Conservation (phyloP, 768 basidiomycete genomes). For the Boletales sp. region DNA sequence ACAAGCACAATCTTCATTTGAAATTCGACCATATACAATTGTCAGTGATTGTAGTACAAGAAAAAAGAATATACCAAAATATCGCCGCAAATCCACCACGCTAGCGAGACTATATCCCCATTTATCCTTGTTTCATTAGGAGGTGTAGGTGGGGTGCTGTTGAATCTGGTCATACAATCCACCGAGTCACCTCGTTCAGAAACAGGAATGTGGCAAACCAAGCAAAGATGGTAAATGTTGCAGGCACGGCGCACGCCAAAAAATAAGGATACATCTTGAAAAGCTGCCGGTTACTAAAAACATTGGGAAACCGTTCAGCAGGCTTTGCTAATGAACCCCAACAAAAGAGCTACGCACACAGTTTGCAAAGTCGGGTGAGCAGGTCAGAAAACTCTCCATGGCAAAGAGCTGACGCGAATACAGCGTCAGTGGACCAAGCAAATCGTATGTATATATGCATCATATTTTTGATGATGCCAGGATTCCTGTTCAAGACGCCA, state of each 20-base stretch:
- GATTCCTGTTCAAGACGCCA: slow-evolving; percentile 68
- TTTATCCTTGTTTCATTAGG: slow-evolving; percentile 3
- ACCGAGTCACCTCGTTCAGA: slow-evolving; percentile 49
- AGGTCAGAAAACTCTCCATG: background rate
- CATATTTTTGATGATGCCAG: slow-evolving; percentile 72
- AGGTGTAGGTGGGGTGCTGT: slow-evolving; percentile 2
- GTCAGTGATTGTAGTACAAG: too few relatives aligned
- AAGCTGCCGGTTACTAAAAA: slow-evolving; percentile 56
- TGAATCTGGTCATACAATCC: slow-evolving; percentile 19
- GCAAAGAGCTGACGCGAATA: slow-evolving; percentile 38
- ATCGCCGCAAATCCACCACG: too few relatives aligned
- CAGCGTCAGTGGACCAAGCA: slow-evolving; percentile 43
- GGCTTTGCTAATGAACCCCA: slow-evolving; percentile 68
- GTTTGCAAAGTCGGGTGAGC: background rate
- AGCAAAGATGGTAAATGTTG: slow-evolving; percentile 52
- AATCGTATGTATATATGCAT: slow-evolving; percentile 68
- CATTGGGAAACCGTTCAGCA: slow-evolving; percentile 57
- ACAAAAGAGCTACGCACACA: slow-evolving; percentile 50
- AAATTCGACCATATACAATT: too few relatives aligned
- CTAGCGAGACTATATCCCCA: background rate
- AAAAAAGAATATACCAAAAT: too few relatives aligned
- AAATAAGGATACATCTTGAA: slow-evolving; percentile 72
- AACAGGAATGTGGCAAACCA: slow-evolving; percentile 51
- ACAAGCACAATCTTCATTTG: too few relatives aligned
- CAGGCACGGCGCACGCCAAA: slow-evolving; percentile 65